These are phyloP conservation scores for Cadophora malorum DNA, from an alignment of 2,329 filamentous ascomycete species.

Conservation along the genomic window DNA sequence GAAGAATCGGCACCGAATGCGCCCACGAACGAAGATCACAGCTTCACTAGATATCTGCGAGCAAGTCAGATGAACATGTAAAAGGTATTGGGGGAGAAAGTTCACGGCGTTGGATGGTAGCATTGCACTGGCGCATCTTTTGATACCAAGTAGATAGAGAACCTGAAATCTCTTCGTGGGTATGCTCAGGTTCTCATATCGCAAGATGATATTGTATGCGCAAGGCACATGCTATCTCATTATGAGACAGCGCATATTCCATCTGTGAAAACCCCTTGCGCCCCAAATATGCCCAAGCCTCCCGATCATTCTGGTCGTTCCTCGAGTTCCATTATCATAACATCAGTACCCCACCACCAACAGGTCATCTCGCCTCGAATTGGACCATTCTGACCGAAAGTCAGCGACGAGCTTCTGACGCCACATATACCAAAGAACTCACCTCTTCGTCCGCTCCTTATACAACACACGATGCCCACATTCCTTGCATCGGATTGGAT, in stretches of 20 bases:
- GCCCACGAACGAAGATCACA: constrained; percentile 42
- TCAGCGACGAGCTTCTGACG: constrained; percentile 34
- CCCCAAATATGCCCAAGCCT: constrained; percentile 25
- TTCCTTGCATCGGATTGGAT: constrained; percentile 86
- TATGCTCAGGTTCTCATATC: background rate
- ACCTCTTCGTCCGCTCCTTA: constrained; percentile 98
- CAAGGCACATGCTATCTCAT: background rate
- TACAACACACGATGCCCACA: constrained; percentile 96
- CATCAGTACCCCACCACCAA: constrained; percentile 1
- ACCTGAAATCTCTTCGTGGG: constrained; percentile 12
- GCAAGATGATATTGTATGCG: background rate
- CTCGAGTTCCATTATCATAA: background rate
- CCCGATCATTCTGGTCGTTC: background rate
- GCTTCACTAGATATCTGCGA: constrained; percentile 45
- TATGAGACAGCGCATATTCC: background rate
- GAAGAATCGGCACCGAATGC: constrained; percentile 54
- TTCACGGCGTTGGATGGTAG: constrained; percentile 36
- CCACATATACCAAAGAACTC: constrained; percentile 45
- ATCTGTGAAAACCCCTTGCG: constrained; percentile 22
- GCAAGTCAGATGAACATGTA: constrained; percentile 45
- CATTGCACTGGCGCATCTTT: constrained; percentile 43
- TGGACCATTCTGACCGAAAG: constrained; percentile 81
- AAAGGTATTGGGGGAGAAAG: constrained; percentile 17
- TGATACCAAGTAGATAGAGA: constrained; percentile 38
- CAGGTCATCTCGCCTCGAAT: constrained; percentile 84